Base-by-base conservation (phyloP, 1,284 basidiomycete species). In the Moesziomyces sp. region DNA sequence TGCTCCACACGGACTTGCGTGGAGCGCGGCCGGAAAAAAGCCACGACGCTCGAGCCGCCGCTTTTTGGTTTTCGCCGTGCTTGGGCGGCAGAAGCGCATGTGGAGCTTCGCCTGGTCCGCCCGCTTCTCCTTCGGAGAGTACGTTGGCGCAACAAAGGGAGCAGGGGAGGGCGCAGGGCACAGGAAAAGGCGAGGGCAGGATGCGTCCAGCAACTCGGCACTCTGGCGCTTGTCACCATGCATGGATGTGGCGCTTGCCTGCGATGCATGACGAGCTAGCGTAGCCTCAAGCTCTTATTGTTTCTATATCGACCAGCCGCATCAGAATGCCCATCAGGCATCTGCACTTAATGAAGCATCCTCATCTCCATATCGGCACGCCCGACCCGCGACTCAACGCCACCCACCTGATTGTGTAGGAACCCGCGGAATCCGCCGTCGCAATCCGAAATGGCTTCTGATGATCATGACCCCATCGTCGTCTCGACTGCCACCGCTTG, bases 401-500 rank as follows among this genome's bases (percentile, higher is more conserved):
- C 30, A 28, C 26, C 7, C 13, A 34, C 30, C 13, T 34, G 30
- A 11, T 34, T 11, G 30, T 34, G 30, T 34, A 2, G 30, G 13
- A 13, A 34, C 30, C 35, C 21, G n/a, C 30, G 30, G 13, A 13
- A 34, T 11, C 35, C 21, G n/a, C n/a, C 43, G 51, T 23, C 51
- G 46, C 40, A 46, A 45, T 23, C 52, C 35, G 18, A 24, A 40
- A 48, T 14, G 42, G 58, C 54, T 52, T 19, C 45, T 21, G 48
- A 57, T 34, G 58, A 64, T 13, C 45, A 59, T 6, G 55, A 72
- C 28, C 48, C 62, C 5, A 54, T 72, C 42, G 52, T 72, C 26
- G 55, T 72, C 5, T 66, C 63, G 24, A 72, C 69, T 40, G 49
- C 52, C 42, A 49, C 66, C 28, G 69, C 69, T 18, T 66, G 58